Evolutionary conservation across 495 filamentous ascomycete species (phyloP).

Genomic region (Podospora pseudoanserina): DNA sequence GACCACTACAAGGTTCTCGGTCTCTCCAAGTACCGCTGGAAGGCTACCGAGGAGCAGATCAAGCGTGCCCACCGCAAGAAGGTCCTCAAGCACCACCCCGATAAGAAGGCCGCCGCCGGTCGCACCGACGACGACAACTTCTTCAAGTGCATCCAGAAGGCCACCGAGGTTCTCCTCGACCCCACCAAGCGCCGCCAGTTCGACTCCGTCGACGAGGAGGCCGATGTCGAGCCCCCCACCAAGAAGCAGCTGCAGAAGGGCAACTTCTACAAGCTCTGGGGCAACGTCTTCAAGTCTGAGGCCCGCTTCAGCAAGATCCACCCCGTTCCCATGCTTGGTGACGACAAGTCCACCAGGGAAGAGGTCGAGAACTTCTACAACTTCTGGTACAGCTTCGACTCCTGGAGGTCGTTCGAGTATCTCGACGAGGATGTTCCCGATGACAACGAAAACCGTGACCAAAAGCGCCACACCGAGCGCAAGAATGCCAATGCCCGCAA

Average conservation of each 20-base stretch:
- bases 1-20: conserved; percentile 98
- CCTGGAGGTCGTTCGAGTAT: conserved; percentile 96
- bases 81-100: conserved; percentile 96
- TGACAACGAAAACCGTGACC: conserved; percentile 97
- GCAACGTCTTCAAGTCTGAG: conserved; percentile 80
- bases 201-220: conserved; percentile 91
- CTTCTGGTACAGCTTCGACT: conserved; percentile 99
- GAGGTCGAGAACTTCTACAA: conserved; percentile 96
- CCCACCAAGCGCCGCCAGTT: conserved; percentile 90
- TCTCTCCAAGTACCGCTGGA: conserved; percentile 83
- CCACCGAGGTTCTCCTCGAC: conserved; percentile 88
- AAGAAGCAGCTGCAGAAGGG: conserved; percentile 84
- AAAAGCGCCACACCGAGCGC: conserved; percentile 94
- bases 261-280: conserved; percentile 94
- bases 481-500: conserved; percentile 97
- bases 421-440: conserved; percentile 98
- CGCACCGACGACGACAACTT: conserved; percentile 90
- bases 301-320: conserved; percentile 85
- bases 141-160: conserved; percentile 99
- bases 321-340: conserved; percentile 79
- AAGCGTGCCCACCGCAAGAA: conserved; percentile 98
- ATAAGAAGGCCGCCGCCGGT: conserved; percentile 93
- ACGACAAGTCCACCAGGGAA: conserved; percentile 80
- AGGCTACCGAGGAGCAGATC: conserved; percentile 95
- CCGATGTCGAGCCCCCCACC: conserved; percentile 81